These are phyloP conservation scores for Selenicereus undatus DNA, from an alignment of 148 eudicot species.

Conservation along the genomic window DNA sequence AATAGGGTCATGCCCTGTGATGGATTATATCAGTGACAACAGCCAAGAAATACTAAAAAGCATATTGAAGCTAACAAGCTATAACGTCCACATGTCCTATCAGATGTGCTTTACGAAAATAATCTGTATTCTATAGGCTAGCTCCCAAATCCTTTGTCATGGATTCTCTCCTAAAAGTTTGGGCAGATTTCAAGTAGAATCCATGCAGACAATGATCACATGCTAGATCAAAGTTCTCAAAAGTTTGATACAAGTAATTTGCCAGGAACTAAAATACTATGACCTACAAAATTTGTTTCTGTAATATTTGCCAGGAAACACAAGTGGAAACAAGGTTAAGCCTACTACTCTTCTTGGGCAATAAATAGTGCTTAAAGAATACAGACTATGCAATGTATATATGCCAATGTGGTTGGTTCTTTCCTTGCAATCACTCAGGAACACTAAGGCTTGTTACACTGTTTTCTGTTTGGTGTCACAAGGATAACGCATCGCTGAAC, in stretches of 20 bases:
- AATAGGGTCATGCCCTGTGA: background rate
- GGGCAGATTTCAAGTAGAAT: no score
- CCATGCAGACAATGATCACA: background rate
- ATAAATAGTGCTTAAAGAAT: background rate
- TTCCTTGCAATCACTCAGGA: background rate
- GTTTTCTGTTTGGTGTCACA: background rate
- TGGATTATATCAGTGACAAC: background rate
- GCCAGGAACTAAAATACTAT: background rate
- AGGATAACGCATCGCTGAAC: background rate
- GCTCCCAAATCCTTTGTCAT: no score
- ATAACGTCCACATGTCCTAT: no score
- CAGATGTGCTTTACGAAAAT: no score
- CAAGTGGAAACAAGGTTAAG: background rate
- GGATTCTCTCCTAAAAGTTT: no score
- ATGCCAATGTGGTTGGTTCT: background rate
- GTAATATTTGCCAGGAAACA: background rate
- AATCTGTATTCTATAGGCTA: no score
- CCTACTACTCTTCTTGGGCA: background rate
- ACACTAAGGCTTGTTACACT: background rate
- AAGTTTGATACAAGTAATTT: no score
- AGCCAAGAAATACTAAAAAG: background rate
- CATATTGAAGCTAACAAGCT: background rate
- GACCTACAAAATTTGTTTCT: background rate
- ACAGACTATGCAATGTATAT: background rate
- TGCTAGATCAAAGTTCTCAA: background rate